Base-by-base conservation (phyloP, 805 yeast genomes). In the Kregervanrija delftensis region DNA sequence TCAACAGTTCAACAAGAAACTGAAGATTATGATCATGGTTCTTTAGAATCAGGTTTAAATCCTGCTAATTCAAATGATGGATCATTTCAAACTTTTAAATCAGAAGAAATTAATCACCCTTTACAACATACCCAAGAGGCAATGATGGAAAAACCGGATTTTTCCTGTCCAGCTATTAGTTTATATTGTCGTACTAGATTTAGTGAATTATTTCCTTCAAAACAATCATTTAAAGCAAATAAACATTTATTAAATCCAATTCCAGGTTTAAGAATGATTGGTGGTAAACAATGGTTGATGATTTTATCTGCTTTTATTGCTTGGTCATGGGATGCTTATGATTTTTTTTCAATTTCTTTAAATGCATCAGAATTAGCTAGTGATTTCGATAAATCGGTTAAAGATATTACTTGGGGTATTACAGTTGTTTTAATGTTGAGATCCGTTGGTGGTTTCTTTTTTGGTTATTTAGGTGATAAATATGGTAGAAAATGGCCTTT, bases 291-390 rank as follows among this genome's bases (percentile, higher is more conserved):
- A 54, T 80, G 86, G 85, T 63, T 70, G 38, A 75, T 71, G 61
- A 77, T 78, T 54, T 34, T 63, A 14, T 61, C 75, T 37, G 85
- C 82, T 0, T 76, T 77, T 50, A 54, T 63, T 43, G 78, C 76
- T 15, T 80, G 86, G 86, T 68, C 82, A 3, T 75, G 79, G 75
- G 86, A 79, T 63, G 79, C 85, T 3, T 71, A 79, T 55, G 86
- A 79, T 60, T 80, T 75, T 57, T 80, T 81, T 52, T 67, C 76
- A 10, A 77, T 77, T 11, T 74, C 81, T 8, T 60, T 79, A 33
- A 76, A 77, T 53, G 76, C 73, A 8, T 34, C 72, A 0, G 60
- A 54, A 11, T 64, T 80, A 46, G 82, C 85, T 12, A 42, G 56
- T 6, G 66, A 66, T 44, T 68, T 80, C 35, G 68, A 65, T 34